A percentile compares a stretch with the other conserved stretches of the same genome.
Conservation (phyloP, 495 filamentous ascomycete genomes). For the Tuber aestivum region DNA sequence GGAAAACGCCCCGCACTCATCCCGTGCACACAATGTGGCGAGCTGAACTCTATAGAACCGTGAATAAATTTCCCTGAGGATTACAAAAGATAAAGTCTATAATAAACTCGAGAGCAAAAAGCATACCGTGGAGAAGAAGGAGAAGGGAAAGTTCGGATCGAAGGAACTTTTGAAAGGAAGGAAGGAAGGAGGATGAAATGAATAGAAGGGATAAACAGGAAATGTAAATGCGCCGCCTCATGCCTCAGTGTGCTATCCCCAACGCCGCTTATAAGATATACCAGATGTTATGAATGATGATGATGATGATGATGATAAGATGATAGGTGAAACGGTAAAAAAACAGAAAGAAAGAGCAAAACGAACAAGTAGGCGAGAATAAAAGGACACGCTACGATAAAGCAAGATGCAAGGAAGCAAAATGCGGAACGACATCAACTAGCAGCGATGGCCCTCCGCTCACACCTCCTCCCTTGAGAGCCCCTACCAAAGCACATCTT, state of each 20-base stretch:
- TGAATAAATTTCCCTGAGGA: neutral
- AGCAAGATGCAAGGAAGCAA: neutral
- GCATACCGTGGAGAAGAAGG: neutral
- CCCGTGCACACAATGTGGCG: neutral
- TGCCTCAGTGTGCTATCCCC: neutral
- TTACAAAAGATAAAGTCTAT: neutral
- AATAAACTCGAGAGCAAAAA: neutral
- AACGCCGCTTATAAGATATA: neutral
- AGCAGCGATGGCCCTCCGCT: neutral
- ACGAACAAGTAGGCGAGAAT: neutral
- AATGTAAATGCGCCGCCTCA: neutral
- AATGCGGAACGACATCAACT: neutral
- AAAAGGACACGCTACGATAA: neutral
- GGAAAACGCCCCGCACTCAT: neutral
- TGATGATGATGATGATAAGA: neutral
- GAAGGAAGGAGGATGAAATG: neutral
- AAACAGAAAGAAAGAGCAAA: neutral
- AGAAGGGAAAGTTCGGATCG: neutral
- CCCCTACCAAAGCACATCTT: conserved; percentile 1
- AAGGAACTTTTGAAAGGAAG: neutral
- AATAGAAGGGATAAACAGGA: neutral
- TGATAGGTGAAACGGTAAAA: neutral
- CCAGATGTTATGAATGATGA: neutral
- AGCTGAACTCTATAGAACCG: neutral
- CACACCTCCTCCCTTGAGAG: neutral